Evolutionary conservation across 345 rosid genomes (phyloP).

Genomic region (Brassica juncea): DNA sequence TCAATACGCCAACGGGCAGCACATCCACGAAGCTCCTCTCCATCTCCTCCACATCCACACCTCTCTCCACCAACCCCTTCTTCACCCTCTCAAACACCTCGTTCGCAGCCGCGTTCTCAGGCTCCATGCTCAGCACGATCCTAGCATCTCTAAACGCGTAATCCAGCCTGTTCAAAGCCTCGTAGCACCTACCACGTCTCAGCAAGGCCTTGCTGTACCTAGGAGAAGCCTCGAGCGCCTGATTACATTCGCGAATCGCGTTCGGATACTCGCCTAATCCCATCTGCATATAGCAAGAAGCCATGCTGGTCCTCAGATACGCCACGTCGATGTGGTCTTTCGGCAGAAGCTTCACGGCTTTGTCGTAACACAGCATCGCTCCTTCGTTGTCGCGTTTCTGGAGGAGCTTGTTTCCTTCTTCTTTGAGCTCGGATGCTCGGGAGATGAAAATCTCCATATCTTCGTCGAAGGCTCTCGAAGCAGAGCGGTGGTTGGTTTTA

Average conservation of each 20-base stretch:
- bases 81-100: conserved; percentile 74
- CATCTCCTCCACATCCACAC: conserved; percentile 64
- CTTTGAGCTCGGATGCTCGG: conserved; percentile 93
- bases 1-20: conserved; percentile 48
- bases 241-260: conserved; percentile 84
- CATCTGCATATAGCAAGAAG: conserved; percentile 92
- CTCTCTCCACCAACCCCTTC: conserved; percentile 64
- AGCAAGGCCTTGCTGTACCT: conserved; percentile 84
- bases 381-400: conserved; percentile 96
- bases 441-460: conserved; percentile 87
- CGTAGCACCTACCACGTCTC: conserved; percentile 83
- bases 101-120: conserved; percentile 68
- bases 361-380: conserved; percentile 87
- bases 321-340: conserved; percentile 79
- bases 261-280: conserved; percentile 95
- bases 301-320: conserved; percentile 80
- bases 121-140: conserved; percentile 76
- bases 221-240: conserved; percentile 87
- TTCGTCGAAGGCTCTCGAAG: conserved; percentile 78
- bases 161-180: conserved; percentile 82
- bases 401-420: conserved; percentile 85
- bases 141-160: conserved; percentile 86
- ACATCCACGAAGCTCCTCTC: conserved; percentile 53
- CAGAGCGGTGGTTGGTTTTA: conserved; percentile 51
- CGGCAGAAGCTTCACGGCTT: conserved; percentile 89